These are phyloP conservation scores for Zygosaccharomyces lentus DNA, from an alignment of 805 yeast genomes.

Conservation along the genomic window DNA sequence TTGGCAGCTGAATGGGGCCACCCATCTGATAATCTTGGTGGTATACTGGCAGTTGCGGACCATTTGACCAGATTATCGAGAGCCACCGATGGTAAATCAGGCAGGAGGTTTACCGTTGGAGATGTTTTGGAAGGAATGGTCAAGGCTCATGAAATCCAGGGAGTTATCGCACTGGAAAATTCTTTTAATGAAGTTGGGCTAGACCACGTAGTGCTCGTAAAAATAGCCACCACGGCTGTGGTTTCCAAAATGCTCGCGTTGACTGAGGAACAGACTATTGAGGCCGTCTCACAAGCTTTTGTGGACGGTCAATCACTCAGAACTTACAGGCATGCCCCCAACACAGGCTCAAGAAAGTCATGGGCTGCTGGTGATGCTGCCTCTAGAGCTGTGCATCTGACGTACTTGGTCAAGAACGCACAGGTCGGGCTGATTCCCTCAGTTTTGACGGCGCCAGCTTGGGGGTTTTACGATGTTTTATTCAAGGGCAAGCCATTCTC, in stretches of 20 bases:
- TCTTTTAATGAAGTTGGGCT: constrained; percentile 56
- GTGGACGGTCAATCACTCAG: constrained; percentile 57
- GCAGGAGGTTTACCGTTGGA: constrained; percentile 42
- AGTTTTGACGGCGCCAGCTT: constrained; percentile 50
- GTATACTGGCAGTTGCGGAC: constrained; percentile 56
- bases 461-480: constrained; percentile 64
- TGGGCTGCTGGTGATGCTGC: constrained; percentile 69
- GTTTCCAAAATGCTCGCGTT: constrained; percentile 53
- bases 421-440: constrained; percentile 54
- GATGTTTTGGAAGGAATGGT: constrained; percentile 56
- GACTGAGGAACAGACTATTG: constrained; percentile 47
- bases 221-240: constrained; percentile 58
- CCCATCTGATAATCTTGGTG: constrained; percentile 59
- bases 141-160: constrained; percentile 62
- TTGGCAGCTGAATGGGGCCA: constrained; percentile 70
- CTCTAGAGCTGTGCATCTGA: constrained; percentile 54
- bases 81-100: constrained; percentile 38
- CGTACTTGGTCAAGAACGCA: constrained; percentile 48
- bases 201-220: constrained; percentile 56
- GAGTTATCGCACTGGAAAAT: constrained; percentile 54
- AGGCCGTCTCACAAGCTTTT: constrained; percentile 56
- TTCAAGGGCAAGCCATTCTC: constrained; percentile 49
- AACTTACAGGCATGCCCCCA: constrained; percentile 62
- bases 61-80: constrained; percentile 45
- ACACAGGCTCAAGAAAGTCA: constrained; percentile 58